Evolutionary conservation across 1,284 basidiomycete species (phyloP), one percentile per base, ranked within the genome.

Genomic region (Ganoderma boninense): DNA sequence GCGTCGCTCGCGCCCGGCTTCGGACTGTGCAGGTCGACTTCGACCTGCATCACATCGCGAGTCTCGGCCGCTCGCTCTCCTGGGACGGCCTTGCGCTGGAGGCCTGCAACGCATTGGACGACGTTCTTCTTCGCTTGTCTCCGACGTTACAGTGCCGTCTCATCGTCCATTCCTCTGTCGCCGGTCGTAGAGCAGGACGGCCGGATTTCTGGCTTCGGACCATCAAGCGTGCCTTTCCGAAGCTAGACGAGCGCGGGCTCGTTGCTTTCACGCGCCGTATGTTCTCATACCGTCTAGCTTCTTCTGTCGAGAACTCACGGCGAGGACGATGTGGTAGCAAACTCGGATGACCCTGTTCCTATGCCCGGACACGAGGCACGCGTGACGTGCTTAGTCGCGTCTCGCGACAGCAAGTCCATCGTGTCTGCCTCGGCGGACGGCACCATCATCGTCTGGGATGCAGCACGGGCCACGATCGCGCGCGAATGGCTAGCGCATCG

Each of bases 391-490:
- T 14, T 52, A 13, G 49, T 52, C 23, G 49, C 49, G 11, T 52
- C 49, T 52, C 23, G 11, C 11, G 49, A 52, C 49, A 52, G 49
- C 49, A 52, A 52, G 4, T 52, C 23, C 10, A 52, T 52, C 26
- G 49, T 52, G 11, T 13, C 49, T 23, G 49, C 49, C 49, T 52
- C 49, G 3, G 0, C 26, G 23, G 49, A 52, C 10, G 49, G 49
- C 10, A 57, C 56, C 32, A 35, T 57, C 8, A 57, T 57, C 56
- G 14, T 57, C 56, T 57, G 56, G 56, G 56, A 57, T 4, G 56
- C 29, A 2, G 16, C 26, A 7, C 56, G 32, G 4, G 56, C 6
- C 6, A 18, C 16, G 0, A 57, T 57, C 56, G 6, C 16, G 2
- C 56, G 20, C 14, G 56, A 57, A 57, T 57, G 56, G 56, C 26